phyloP scores from a whole-genome alignment of 2,329 filamentous ascomycete species.

The Hypoxylon sp. region DNA sequence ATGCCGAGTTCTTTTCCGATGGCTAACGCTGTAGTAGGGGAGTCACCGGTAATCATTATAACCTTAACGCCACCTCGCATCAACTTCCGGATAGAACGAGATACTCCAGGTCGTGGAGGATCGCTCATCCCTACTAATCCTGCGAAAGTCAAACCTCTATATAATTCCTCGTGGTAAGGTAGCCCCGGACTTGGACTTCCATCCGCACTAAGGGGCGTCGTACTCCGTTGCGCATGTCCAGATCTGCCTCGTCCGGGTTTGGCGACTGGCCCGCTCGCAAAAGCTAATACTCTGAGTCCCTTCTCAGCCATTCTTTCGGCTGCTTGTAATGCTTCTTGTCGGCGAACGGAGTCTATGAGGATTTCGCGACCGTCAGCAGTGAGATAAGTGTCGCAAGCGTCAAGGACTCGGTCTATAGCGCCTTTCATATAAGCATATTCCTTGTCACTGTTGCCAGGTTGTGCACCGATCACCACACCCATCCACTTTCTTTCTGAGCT shows the following conservation, averaged over 20 bases:
- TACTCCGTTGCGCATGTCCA: conserved; percentile 62
- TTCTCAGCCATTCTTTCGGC: conserved; percentile 90
- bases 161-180: conserved; percentile 76
- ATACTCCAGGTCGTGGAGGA: conserved; percentile 90
- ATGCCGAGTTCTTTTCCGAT: conserved; percentile 97
- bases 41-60: conserved; percentile 99
- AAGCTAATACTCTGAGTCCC: conserved; percentile 90
- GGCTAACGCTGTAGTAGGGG: conserved; percentile 92
- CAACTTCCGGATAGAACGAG: conserved; percentile 87
- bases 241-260: conserved; percentile 62
- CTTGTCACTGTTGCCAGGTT: conserved; percentile 71
- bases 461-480: conserved; percentile 86
- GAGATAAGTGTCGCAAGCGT: conserved; percentile 91
- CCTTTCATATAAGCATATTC: conserved; percentile 97
- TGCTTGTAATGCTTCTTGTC: conserved; percentile 81
- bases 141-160: conserved; percentile 87
- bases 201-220: conserved; percentile 63
- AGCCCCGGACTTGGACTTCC: conserved; percentile 58
- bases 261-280: conserved; percentile 84
- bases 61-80: conserved; percentile 97
- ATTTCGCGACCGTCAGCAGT: conserved; percentile 89
- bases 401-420: conserved; percentile 87
- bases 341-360: conserved; percentile 81
- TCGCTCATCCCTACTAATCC: conserved; percentile 98
- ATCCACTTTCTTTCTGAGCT: conserved; percentile 99